Evolutionary conservation across 257 asterid species (phyloP).

Genomic region (Capsicum rhomboideum): DNA sequence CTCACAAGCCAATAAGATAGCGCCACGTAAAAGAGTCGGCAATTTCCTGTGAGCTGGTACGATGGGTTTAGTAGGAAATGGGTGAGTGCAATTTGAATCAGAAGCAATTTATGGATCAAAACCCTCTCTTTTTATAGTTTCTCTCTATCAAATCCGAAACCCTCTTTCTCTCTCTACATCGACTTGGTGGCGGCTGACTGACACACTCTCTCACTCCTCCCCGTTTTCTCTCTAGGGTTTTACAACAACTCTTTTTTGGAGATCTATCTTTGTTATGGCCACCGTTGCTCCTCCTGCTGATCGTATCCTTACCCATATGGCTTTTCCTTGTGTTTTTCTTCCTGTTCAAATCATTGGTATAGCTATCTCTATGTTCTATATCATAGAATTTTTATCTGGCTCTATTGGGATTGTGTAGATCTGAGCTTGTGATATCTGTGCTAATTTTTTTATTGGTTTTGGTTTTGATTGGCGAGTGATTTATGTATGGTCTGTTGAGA

Average conservation of each 20-base stretch:
- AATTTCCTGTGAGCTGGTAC: neutral
- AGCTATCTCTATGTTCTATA: neutral
- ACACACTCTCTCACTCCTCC: constrained; percentile 1
- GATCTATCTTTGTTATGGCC: constrained; percentile 26
- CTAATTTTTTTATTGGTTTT: neutral
- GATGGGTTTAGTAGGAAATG: neutral
- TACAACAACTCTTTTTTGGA: constrained; percentile 1
- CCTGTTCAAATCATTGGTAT: neutral
- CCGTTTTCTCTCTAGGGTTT: constrained; percentile 4
- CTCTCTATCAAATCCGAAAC: constrained; percentile 37
- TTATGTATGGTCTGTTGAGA: neutral
- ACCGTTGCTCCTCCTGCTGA: constrained; percentile 46
- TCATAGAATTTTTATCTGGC: neutral
- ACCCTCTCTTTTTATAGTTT: constrained; percentile 8
- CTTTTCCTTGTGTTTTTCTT: neutral
- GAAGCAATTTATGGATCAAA: constrained; percentile 23
- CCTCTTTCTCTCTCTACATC: constrained; percentile 2
- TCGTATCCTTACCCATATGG: constrained; percentile 35
- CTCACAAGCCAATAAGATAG: neutral
- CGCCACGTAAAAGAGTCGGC: neutral
- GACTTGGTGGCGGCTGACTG: constrained; percentile 39
- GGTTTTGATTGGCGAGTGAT: neutral
- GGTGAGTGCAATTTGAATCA: constrained; percentile 23
- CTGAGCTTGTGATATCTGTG: neutral
- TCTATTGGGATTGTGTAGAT: constrained; percentile 6